Conservation (phyloP, 78 protist species). For the Diacronema lutheri region DNA sequence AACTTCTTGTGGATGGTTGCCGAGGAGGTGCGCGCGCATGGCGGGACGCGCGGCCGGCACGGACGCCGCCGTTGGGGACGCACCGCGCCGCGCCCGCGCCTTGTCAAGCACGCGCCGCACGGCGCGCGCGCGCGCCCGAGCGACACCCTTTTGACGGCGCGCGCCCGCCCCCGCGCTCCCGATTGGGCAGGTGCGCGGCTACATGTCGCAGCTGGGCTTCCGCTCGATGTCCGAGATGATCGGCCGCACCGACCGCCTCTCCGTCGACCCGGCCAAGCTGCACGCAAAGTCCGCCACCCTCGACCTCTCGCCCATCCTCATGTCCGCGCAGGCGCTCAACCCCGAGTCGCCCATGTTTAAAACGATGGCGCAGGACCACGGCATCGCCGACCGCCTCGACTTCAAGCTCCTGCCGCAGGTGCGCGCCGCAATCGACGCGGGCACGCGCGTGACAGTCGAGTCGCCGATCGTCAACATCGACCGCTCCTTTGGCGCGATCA, state of each 20-base stretch:
- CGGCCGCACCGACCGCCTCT: conserved; percentile 74
- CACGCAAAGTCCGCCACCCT: conserved; percentile 42
- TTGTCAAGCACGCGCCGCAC: no score
- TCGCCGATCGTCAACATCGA: conserved; percentile 55
- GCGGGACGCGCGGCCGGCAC: no score
- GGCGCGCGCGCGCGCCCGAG: no score
- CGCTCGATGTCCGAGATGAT: conserved; percentile 43
- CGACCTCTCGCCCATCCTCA: conserved; percentile 29
- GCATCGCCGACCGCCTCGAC: conserved; percentile 25
- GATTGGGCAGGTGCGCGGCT: conserved; percentile 59
- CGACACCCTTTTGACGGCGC: no score
- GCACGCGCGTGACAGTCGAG: not conserved
- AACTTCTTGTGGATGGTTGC: conserved; percentile 78
- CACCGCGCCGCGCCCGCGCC: no score
- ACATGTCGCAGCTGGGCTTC: conserved; percentile 71
- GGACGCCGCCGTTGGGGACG: no score
- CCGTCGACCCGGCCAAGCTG: not conserved
- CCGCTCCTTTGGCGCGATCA: conserved; percentile 67
- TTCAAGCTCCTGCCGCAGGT: conserved; percentile 11
- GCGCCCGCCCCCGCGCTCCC: no score
- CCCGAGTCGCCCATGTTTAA: not conserved
- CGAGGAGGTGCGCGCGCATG: no score
- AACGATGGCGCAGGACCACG: not conserved
- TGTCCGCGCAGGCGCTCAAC: no score
- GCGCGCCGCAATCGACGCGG: not conserved